Percentiles rank a stretch among this genome's conserved stretches.
Conservation (phyloP, 2,329 filamentous ascomycete species). For the Fusarium coicis region DNA sequence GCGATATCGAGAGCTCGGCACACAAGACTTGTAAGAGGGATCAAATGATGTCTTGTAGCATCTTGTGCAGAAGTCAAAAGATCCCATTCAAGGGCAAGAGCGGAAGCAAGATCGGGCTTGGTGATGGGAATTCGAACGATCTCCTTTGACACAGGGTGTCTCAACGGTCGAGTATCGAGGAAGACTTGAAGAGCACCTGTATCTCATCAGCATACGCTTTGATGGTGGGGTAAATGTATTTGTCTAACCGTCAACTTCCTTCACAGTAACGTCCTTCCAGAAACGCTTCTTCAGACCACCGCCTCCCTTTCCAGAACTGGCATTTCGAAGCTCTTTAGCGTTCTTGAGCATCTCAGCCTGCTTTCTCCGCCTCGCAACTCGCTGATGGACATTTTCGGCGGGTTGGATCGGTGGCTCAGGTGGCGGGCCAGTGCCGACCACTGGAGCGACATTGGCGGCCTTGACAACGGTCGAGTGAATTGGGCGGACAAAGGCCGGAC, state of each 20-base stretch:
- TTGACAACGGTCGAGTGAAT: slow-evolving; percentile 49
- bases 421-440: slow-evolving; percentile 68
- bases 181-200: slow-evolving; percentile 68
- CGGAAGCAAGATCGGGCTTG: slow-evolving; percentile 84
- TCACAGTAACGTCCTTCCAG: slow-evolving; percentile 85
- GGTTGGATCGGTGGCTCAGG: slow-evolving; percentile 64
- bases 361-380: slow-evolving; percentile 61
- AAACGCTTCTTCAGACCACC: slow-evolving; percentile 75
- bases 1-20: slow-evolving; percentile 86
- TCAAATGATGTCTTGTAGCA: slow-evolving; percentile 85
- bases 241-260: slow-evolving; percentile 69
- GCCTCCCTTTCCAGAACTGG: slow-evolving; percentile 52
- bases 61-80: slow-evolving; percentile 83
- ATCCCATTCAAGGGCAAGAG: slow-evolving; percentile 95
- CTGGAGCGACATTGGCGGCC: slow-evolving; percentile 61
- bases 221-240: neutral
- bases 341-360: slow-evolving; percentile 66
- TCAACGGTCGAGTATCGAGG: slow-evolving; percentile 82
- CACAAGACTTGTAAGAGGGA: slow-evolving; percentile 87
- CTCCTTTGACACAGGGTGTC: slow-evolving; percentile 77
- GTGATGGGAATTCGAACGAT: slow-evolving; percentile 76
- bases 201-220: slow-evolving; percentile 13
- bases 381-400: slow-evolving; percentile 53
- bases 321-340: slow-evolving; percentile 59
- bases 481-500: slow-evolving; percentile 37